phyloP scores from a whole-genome alignment of 192 early-diverging fungal genomes.

The Umbelopsis sp. region DNA sequence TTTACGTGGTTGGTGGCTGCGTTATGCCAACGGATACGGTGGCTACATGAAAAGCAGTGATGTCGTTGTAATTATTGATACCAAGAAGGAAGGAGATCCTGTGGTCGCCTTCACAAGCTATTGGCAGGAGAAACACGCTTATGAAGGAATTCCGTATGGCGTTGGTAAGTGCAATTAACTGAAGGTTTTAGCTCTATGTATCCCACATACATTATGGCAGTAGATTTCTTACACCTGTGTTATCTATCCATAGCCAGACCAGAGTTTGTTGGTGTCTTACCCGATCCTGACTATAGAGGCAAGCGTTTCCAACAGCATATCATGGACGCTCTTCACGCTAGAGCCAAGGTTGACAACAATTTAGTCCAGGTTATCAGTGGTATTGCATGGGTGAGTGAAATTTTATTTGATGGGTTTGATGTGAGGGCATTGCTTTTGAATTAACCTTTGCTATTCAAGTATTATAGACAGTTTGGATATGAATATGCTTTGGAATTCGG shows the following conservation, averaged over 20 bases:
- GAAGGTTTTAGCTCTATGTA: not conserved
- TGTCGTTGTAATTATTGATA: not conserved
- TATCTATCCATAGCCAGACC: not conserved
- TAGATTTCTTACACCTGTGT: not conserved
- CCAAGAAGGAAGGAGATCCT: not conserved
- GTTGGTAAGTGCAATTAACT: not conserved
- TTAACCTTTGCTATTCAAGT: not conserved
- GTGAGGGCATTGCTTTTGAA: not conserved
- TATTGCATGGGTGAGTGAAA: not conserved
- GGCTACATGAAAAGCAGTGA: not conserved
- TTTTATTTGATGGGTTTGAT: not conserved
- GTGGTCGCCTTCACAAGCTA: not conserved
- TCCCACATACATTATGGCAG: not conserved
- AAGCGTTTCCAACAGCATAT: constrained; percentile 2
- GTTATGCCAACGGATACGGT: not conserved
- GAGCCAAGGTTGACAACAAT: not conserved
- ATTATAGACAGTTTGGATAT: constrained; percentile 12
- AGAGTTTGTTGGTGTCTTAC: constrained; percentile 6
- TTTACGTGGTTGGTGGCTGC: not conserved
- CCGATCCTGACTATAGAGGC: not conserved
- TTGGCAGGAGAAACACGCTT: not conserved
- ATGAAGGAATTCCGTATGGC: not conserved
- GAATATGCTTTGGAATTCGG: constrained; percentile 1
- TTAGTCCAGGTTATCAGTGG: constrained; percentile 1
- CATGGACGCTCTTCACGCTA: not conserved